A percentile compares a stretch with the other conserved stretches of the same genome.
These are phyloP conservation scores for Furculomyces boomerangus DNA, from an alignment of 371 early-diverging fungal genomes.

Conservation along the genomic window DNA sequence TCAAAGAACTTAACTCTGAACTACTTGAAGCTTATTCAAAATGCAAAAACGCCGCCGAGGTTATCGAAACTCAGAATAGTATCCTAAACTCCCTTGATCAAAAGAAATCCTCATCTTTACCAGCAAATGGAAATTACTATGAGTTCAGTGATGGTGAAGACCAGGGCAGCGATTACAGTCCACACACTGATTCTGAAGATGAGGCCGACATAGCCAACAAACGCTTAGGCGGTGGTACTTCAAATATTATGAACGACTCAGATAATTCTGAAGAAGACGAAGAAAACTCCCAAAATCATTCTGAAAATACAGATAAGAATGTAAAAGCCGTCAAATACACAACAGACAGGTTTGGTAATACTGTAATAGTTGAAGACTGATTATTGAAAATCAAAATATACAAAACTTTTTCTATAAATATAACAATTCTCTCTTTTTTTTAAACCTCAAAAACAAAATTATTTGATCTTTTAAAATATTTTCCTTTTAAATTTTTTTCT, in stretches of 20 bases:
- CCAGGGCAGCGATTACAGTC: neutral
- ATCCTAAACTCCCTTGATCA: slow-evolving; percentile 40
- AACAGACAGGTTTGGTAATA: slow-evolving; percentile 5
- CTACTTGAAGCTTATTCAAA: slow-evolving; percentile 60
- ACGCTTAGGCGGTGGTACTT: slow-evolving; percentile 22
- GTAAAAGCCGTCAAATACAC: neutral
- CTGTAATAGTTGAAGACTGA: neutral
- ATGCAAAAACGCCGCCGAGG: slow-evolving; percentile 70
- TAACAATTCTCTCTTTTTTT: no score
- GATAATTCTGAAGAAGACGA: neutral
- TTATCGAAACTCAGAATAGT: slow-evolving; percentile 67
- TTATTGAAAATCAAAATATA: no score
- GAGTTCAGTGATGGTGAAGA: slow-evolving; percentile 2
- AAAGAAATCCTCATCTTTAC: slow-evolving; percentile 5
- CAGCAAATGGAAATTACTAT: slow-evolving; percentile 10
- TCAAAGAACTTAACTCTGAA: slow-evolving; percentile 64
- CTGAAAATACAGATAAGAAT: neutral
- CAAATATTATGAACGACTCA: slow-evolving; percentile 6
- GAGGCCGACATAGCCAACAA: slow-evolving; percentile 20
- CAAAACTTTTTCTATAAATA: no score
- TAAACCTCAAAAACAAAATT: no score
- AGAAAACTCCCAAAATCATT: neutral
- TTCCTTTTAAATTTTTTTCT: no score
- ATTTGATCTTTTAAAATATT: no score
- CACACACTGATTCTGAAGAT: neutral